A percentile compares a stretch with the other conserved stretches of the same genome.
phyloP scores from a whole-genome alignment of 768 basidiomycete genomes.

The Russula ochroleuca region DNA sequence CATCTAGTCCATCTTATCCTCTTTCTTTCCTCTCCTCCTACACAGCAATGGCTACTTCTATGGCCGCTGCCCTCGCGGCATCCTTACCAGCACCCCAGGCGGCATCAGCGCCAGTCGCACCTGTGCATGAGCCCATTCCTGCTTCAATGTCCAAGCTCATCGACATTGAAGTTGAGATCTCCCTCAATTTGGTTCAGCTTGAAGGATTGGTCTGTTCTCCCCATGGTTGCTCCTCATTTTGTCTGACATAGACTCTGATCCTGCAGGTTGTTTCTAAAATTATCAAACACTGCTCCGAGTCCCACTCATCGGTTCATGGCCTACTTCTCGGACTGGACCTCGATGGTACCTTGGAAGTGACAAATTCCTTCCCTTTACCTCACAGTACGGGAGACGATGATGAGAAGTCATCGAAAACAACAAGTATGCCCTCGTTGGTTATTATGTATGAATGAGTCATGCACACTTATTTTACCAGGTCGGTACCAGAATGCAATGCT shows the following conservation, averaged over 20 bases:
- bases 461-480: slow-evolving; percentile 38
- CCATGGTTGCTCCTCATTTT: slow-evolving; percentile 1
- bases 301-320: slow-evolving; percentile 72
- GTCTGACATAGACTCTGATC: slow-evolving; percentile 7
- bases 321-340: slow-evolving; percentile 88
- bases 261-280: slow-evolving; percentile 87
- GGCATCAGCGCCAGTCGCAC: slow-evolving; percentile 56
- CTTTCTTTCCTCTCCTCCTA: not conserved
- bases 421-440: slow-evolving; percentile 47
- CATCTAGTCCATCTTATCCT: not conserved
- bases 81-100: slow-evolving; percentile 65
- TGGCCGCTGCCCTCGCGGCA: slow-evolving; percentile 91
- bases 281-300: slow-evolving; percentile 85
- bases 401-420: slow-evolving; percentile 71
- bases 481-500: slow-evolving; percentile 85
- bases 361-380: slow-evolving; percentile 84
- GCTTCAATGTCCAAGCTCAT: slow-evolving; percentile 89
- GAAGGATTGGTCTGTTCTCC: slow-evolving; percentile 70
- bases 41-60: slow-evolving; percentile 66
- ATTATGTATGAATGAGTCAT: not conserved
- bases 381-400: slow-evolving; percentile 71
- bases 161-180: slow-evolving; percentile 89
- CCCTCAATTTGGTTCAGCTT: slow-evolving; percentile 72
- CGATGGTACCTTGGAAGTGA: slow-evolving; percentile 85
- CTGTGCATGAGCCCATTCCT: slow-evolving; percentile 82